Evolutionary conservation across 1,139 yeast species (phyloP), one percentile per base, ranked within the genome.

Genomic region (Candida glucosophila): DNA sequence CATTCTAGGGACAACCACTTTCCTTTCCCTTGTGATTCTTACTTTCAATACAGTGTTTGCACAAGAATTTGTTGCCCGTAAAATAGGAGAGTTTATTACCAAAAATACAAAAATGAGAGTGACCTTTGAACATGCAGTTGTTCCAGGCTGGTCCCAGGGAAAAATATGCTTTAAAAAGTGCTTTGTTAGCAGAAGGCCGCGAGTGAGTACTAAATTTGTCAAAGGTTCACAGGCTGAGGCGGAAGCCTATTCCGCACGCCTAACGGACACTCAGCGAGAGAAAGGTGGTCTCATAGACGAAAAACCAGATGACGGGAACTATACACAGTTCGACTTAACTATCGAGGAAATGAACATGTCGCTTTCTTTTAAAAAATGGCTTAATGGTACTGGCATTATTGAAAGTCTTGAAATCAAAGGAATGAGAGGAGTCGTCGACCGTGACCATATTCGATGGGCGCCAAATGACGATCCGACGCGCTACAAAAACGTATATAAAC

Each of bases 101-200:
- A 72, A 72, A 37, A 90, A 86, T 42, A 76, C 93, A 2, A 83
- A 86, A n/a, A 55, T 88, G 39, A 76, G 81, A 0, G 95, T 90
- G 8, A 77, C 85, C 1, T 90, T 90, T 46, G 98, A 90, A 46
- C 79, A 74, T 45, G 98, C 98, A 2, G 82, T 88, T 32, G 94
- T 86, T 4, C 97, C 97, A 0, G 86, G 86, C 28, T 88, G 96
- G 96, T 69, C 77, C 24, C 86, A 81, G 38, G 94, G 96, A 1
- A 78, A 74, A 37, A 83, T 90, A 29, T 72, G 79, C 22, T 81
- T 90, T 49, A 72, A 77, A 32, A 83, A 86, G 40, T 93, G 94
- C 29, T 79, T 79, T 48, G 90, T 88, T 2, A 81, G 94, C 29
- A 67, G 82, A 40, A 63, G 97, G 30, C 98, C 98, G 0, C 64